Conservation (phyloP, 2,329 filamentous ascomycete species). For the Botryotinia convoluta region DNA sequence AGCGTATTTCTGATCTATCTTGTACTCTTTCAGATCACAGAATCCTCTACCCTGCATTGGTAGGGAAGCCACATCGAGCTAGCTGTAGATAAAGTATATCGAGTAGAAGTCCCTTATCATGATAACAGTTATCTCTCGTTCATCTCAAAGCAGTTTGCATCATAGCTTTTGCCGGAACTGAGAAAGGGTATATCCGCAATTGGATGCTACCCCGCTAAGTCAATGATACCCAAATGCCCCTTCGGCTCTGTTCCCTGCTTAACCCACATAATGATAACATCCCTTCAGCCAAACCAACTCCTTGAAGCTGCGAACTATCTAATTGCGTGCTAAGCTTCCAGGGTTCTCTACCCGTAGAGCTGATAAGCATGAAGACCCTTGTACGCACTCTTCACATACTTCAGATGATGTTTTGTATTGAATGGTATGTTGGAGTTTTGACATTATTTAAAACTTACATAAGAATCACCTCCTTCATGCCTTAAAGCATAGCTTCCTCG, state of each 20-base stretch:
- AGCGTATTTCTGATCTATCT: neutral
- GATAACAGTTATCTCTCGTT: neutral
- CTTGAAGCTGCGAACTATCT: neutral
- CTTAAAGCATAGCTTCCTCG: neutral
- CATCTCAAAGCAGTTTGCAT: neutral
- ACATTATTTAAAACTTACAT: neutral
- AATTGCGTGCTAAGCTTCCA: neutral
- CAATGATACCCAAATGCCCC: neutral
- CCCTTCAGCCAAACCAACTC: neutral
- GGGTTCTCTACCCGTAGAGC: neutral
- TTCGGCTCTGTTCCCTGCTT: neutral
- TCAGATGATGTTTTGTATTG: neutral
- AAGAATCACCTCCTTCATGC: neutral
- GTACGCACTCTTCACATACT: neutral
- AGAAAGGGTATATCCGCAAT: neutral
- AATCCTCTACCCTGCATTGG: neutral
- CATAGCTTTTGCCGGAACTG: neutral
- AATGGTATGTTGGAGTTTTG: neutral
- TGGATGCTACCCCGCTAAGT: neutral
- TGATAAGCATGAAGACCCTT: slow-evolving; percentile 7
- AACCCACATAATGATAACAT: neutral
- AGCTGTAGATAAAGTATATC: neutral
- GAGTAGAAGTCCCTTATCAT: slow-evolving; percentile 4
- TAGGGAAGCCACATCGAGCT: neutral
- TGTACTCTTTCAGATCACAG: neutral